These are phyloP conservation scores for Paramyrothecium roridum DNA, from an alignment of 2,329 filamentous ascomycete species.

Conservation along the genomic window DNA sequence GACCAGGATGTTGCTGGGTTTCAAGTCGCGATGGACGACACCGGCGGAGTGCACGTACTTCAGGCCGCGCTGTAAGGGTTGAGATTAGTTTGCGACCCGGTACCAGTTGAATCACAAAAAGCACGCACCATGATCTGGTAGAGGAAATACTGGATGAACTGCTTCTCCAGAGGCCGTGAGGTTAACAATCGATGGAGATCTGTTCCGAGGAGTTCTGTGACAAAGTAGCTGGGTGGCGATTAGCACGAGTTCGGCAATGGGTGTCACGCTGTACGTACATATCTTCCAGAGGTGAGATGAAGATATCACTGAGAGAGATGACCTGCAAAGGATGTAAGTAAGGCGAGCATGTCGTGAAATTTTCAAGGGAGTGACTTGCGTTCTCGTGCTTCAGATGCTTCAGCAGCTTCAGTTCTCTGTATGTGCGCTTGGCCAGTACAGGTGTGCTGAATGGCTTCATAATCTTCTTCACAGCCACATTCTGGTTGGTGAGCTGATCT, in stretches of 20 bases:
- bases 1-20: constrained; percentile 98
- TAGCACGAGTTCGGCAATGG: constrained; percentile 9
- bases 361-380: constrained; percentile 41
- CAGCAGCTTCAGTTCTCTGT: constrained; percentile 93
- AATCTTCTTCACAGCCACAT: constrained; percentile 99
- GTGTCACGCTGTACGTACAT: constrained; percentile 61
- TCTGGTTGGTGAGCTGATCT: constrained; percentile 95
- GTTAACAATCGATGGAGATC: constrained; percentile 94
- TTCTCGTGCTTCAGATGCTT: constrained; percentile 98
- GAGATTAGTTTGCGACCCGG: constrained; percentile 7
- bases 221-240: constrained; percentile 71
- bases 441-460: constrained; percentile 99
- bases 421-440: constrained; percentile 94
- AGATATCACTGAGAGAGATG: constrained; percentile 98
- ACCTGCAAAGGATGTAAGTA: constrained; percentile 52
- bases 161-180: constrained; percentile 93
- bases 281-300: constrained; percentile 97
- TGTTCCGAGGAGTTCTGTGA: constrained; percentile 94
- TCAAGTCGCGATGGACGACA: constrained; percentile 95
- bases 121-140: constrained; percentile 91
- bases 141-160: constrained; percentile 99
- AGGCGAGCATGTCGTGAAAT: neutral
- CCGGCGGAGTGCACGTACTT: constrained; percentile 99
- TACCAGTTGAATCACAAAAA: too few relatives aligned
- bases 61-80: constrained; percentile 69